Evolutionary conservation across 257 asterid genomes (phyloP).

Genomic region (Ajuga chamaepitys): DNA sequence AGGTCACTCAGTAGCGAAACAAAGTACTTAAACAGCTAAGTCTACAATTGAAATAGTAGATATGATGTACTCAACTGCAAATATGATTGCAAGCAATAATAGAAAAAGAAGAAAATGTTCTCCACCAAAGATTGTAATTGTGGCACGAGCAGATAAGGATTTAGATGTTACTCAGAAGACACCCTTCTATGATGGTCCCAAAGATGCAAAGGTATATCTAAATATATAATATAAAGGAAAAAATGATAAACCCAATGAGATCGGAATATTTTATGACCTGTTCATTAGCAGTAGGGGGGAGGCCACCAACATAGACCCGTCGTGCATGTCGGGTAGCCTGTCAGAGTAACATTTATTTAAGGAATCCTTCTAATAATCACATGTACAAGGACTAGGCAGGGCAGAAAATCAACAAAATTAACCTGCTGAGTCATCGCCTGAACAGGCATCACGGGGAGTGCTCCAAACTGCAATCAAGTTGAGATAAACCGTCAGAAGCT

Average conservation of each 20-base stretch:
- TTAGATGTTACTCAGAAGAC: too few relatives aligned
- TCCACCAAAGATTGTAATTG: background rate
- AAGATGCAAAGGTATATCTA: background rate
- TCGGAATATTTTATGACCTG: conserved; percentile 41
- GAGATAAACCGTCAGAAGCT: conserved; percentile 6
- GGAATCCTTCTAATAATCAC: background rate
- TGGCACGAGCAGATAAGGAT: background rate
- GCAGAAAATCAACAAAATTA: conserved; percentile 10
- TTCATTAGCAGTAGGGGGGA: conserved; percentile 93
- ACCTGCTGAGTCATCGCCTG: conserved; percentile 99
- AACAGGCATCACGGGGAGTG: conserved; percentile 69
- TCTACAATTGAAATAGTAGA: background rate
- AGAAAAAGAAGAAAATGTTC: background rate
- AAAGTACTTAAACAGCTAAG: background rate
- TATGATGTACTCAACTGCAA: too few relatives aligned
- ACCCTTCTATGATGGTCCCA: too few relatives aligned
- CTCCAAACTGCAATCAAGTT: conserved; percentile 69
- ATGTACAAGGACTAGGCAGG: background rate
- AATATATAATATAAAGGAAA: too few relatives aligned
- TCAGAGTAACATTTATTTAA: conserved; percentile 23
- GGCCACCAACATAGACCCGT: conserved; percentile 98
- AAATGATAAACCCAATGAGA: background rate
- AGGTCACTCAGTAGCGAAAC: too few relatives aligned
- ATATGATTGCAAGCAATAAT: too few relatives aligned
- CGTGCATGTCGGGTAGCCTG: conserved; percentile 99